Conservation (phyloP, 2,329 filamentous ascomycete species). For the Fusarium sp. region DNA sequence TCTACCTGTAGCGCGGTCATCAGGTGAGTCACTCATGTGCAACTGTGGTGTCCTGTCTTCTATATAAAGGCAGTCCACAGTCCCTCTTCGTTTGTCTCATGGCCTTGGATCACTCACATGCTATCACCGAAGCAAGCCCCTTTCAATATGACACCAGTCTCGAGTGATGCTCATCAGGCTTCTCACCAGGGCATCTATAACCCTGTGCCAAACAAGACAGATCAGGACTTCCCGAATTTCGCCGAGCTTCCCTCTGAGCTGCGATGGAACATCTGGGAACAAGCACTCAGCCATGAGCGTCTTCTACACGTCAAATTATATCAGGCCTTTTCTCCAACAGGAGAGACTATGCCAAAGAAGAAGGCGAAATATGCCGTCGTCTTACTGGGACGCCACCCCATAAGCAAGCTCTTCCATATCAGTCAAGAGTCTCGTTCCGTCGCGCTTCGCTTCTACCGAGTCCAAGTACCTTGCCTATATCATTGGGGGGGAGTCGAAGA, state of each 20-base stretch:
- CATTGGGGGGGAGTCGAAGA: neutral
- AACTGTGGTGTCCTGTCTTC: too few species aligned
- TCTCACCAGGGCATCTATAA: neutral
- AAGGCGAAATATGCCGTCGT: neutral
- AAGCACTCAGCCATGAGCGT: neutral
- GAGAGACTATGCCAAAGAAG: neutral
- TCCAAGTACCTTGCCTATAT: neutral
- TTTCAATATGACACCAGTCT: neutral
- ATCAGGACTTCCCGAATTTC: neutral
- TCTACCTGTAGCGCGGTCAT: too few species aligned
- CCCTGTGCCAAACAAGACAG: neutral
- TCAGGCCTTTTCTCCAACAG: neutral
- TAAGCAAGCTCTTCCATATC: conserved; percentile 3
- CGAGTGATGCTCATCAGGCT: neutral
- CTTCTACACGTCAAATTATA: neutral
- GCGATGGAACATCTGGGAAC: conserved; percentile 1
- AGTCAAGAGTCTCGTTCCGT: neutral
- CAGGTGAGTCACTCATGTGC: too few species aligned
- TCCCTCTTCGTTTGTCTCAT: too few species aligned
- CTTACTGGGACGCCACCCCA: neutral
- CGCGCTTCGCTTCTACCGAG: neutral
- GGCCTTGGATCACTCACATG: too few species aligned
- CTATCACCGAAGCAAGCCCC: neutral
- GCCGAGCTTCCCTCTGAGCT: neutral
- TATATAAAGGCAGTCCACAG: too few species aligned